phyloP scores from a whole-genome alignment of 2,329 filamentous ascomycete species.

The Arthroderma uncinatum region DNA sequence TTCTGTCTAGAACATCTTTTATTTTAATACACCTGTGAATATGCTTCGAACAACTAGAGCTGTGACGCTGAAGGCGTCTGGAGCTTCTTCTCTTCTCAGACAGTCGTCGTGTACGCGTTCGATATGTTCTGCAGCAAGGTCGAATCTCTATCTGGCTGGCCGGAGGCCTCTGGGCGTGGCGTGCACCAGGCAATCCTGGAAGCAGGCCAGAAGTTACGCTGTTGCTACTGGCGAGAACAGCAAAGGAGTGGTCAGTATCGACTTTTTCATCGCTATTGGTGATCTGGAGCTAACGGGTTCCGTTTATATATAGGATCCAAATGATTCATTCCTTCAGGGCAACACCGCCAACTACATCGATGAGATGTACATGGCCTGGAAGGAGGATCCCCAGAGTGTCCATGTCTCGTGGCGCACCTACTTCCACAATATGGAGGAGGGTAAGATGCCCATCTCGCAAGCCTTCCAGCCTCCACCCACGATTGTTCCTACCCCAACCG shows the following conservation, averaged over 20 bases:
- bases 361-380: slow-evolving; percentile 99
- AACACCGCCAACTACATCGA: slow-evolving; percentile 99
- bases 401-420: slow-evolving; percentile 99
- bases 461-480: slow-evolving; percentile 94
- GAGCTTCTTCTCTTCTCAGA: slow-evolving; percentile 29
- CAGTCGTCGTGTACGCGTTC: slow-evolving; percentile 20
- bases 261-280: slow-evolving; percentile 11
- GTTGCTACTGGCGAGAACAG: slow-evolving; percentile 47
- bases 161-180: slow-evolving; percentile 36
- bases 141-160: slow-evolving; percentile 27
- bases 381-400: slow-evolving; percentile 80
- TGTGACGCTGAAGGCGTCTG: slow-evolving; percentile 30
- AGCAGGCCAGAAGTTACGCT: slow-evolving; percentile 47
- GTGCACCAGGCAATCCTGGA: slow-evolving; percentile 25
- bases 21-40: slow-evolving; percentile 1
- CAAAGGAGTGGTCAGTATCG: slow-evolving; percentile 48
- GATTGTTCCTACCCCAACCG: slow-evolving; percentile 70
- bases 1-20: not conserved
- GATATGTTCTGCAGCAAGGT: slow-evolving; percentile 9
- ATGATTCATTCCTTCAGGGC: slow-evolving; percentile 91
- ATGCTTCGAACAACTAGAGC: slow-evolving; percentile 16
- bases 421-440: slow-evolving; percentile 98
- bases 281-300: not conserved
- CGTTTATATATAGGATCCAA: slow-evolving; percentile 52
- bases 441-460: slow-evolving; percentile 94